Percentiles rank a stretch among this genome's conserved stretches.
These are phyloP conservation scores for Populus euphratica DNA, from an alignment of 345 rosid genomes.

Conservation along the genomic window DNA sequence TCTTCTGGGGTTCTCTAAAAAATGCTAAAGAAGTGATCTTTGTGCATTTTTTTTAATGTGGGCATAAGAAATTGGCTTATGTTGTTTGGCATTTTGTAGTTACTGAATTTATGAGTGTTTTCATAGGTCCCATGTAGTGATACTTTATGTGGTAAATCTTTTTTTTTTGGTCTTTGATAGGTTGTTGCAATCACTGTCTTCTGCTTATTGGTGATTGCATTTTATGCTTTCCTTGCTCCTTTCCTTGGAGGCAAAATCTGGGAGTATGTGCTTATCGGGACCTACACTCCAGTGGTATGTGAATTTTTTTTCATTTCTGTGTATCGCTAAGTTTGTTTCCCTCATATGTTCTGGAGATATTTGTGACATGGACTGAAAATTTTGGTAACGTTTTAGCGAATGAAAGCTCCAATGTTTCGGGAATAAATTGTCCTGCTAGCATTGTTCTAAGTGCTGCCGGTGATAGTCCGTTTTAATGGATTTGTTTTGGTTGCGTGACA, in stretches of 20 bases:
- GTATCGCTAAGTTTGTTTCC: background rate
- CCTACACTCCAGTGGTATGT: constrained; percentile 94
- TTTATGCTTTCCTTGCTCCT: constrained; percentile 92
- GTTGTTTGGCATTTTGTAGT: background rate
- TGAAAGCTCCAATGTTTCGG: too few species aligned
- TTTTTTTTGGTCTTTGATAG: constrained; percentile 36
- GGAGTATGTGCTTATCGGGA: constrained; percentile 67
- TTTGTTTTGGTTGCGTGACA: background rate
- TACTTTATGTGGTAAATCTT: background rate
- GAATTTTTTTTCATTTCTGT: background rate
- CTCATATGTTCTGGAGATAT: background rate
- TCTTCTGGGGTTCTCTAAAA: background rate
- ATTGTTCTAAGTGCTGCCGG: too few species aligned
- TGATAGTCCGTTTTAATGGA: background rate
- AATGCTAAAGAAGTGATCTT: background rate
- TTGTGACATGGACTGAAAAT: background rate
- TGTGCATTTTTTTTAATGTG: background rate
- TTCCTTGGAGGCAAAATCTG: constrained; percentile 86
- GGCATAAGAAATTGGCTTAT: background rate
- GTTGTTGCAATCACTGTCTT: constrained; percentile 97
- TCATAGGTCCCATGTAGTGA: background rate
- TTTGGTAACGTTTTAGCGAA: background rate
- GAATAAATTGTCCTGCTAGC: too few species aligned
- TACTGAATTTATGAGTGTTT: background rate
- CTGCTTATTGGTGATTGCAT: constrained; percentile 85